These are phyloP conservation scores for Misopates orontium DNA, from an alignment of 257 asterid genomes.

Conservation along the genomic window DNA sequence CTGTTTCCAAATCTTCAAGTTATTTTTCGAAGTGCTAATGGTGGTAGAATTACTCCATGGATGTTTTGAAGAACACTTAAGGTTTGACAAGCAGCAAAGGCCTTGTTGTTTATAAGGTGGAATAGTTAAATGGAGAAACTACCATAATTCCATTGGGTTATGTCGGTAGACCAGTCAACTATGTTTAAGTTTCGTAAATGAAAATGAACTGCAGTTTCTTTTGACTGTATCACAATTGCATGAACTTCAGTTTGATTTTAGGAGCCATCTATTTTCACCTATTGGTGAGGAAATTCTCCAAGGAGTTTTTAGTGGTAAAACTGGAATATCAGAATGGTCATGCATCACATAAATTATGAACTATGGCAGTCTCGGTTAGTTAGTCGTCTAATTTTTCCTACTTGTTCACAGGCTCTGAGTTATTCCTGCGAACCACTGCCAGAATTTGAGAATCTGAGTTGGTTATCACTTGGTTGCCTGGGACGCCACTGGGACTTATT, in stretches of 20 bases:
- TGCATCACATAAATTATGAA: too few relatives aligned
- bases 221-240: too few relatives aligned
- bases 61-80: not conserved
- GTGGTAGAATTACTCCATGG: not conserved
- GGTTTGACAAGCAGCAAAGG: not conserved
- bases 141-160: not conserved
- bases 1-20: not conserved
- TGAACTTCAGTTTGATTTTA: too few relatives aligned
- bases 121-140: not conserved
- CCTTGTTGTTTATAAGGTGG: not conserved
- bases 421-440: not conserved
- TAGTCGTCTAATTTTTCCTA: not conserved
- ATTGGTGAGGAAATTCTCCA: too few relatives aligned
- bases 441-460: not conserved
- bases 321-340: too few relatives aligned
- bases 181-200: not conserved
- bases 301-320: too few relatives aligned
- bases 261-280: too few relatives aligned
- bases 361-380: too few relatives aligned
- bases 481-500: not conserved
- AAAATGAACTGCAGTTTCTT: too few relatives aligned
- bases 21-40: not conserved
- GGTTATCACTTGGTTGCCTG: not conserved
- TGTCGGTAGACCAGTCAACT: not conserved
- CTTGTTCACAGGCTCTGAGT: not conserved